Conservation (phyloP, 2,329 filamentous ascomycete species). For the Rutstroemia sp. region DNA sequence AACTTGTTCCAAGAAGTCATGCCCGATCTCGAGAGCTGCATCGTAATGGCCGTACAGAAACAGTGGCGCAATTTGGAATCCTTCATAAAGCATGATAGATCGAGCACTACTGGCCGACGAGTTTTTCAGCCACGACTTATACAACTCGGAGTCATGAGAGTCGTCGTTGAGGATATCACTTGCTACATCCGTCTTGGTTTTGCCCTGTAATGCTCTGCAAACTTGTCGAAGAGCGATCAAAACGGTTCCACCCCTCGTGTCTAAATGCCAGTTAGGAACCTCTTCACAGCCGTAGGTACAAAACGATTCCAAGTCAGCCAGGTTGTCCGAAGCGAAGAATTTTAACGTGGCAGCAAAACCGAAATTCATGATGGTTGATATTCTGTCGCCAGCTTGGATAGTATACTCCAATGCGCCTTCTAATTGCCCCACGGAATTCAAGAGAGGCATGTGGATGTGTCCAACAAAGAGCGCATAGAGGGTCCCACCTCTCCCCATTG, state of each 20-base stretch:
- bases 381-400: conserved; percentile 60
- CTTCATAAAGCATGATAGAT: conserved; percentile 61
- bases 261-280: conserved; percentile 62
- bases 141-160: conserved; percentile 51
- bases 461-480: conserved; percentile 63
- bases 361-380: conserved; percentile 64
- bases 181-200: conserved; percentile 45
- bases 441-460: conserved; percentile 59
- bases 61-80: conserved; percentile 53
- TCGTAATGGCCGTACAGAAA: conserved; percentile 59
- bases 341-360: conserved; percentile 60
- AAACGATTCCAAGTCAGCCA: conserved; percentile 61
- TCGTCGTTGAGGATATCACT: conserved; percentile 57
- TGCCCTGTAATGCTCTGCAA: conserved; percentile 65
- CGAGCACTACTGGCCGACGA: conserved; percentile 50
- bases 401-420: conserved; percentile 61
- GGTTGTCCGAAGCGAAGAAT: conserved; percentile 63
- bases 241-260: conserved; percentile 64
- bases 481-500: conserved; percentile 60
- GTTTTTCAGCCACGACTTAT: conserved; percentile 50
- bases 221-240: conserved; percentile 60
- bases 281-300: conserved; percentile 68
- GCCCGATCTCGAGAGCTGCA: conserved; percentile 50
- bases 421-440: conserved; percentile 49
- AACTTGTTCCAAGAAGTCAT: conserved; percentile 39